Percentiles rank a stretch among this genome's conserved stretches.
These are phyloP conservation scores for Pseudodiploospora longispora DNA, from an alignment of 2,329 filamentous ascomycete species.

Conservation along the genomic window DNA sequence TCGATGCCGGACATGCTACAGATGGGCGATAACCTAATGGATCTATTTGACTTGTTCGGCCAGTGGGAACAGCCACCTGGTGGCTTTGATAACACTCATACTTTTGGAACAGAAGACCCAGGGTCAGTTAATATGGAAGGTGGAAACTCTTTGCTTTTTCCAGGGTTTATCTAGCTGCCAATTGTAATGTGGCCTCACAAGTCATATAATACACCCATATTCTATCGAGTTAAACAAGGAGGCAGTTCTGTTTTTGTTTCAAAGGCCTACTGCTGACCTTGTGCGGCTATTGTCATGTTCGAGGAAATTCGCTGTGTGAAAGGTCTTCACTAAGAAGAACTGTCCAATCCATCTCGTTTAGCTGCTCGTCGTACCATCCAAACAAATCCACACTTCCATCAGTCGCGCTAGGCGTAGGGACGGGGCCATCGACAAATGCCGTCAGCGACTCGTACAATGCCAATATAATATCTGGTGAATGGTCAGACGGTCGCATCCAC, in stretches of 20 bases:
- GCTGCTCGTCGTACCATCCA: constrained; percentile 20
- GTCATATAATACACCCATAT: background rate
- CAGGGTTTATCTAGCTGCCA: constrained; percentile 1
- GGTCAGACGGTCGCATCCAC: constrained; percentile 19
- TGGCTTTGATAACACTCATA: background rate
- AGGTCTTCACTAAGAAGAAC: constrained; percentile 16
- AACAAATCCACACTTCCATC: constrained; percentile 18
- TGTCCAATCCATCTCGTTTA: constrained; percentile 19
- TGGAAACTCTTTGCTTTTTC: constrained; percentile 1
- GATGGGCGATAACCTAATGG: constrained; percentile 27
- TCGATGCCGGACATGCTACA: constrained; percentile 24
- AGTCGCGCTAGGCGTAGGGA: constrained; percentile 16
- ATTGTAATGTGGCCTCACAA: no score
- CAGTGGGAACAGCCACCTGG: constrained; percentile 18
- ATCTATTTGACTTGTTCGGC: constrained; percentile 27
- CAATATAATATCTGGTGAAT: constrained; percentile 18
- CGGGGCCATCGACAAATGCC: constrained; percentile 12
- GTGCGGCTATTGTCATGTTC: constrained; percentile 4
- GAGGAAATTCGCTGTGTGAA: constrained; percentile 8
- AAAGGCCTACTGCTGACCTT: background rate
- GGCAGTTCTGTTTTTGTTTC: background rate
- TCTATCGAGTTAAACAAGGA: background rate
- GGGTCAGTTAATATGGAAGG: constrained; percentile 3
- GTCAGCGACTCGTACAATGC: constrained; percentile 18
- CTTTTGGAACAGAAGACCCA: background rate